phyloP scores from a whole-genome alignment of 2,329 filamentous ascomycete genomes.

The Fusarium sororula region DNA sequence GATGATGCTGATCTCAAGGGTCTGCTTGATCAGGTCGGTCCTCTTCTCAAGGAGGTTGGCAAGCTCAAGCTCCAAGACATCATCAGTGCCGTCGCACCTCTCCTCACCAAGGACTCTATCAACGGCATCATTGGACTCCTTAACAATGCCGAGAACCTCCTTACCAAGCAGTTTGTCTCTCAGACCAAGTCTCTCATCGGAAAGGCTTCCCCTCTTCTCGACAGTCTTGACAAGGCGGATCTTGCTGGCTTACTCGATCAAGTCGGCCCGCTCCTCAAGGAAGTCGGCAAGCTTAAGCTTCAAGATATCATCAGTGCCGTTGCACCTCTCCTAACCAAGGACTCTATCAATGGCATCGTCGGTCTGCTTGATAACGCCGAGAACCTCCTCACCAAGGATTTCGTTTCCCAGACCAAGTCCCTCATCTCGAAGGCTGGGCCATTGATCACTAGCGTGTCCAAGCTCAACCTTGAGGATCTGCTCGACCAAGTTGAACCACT shows the following conservation, averaged over 20 bases:
- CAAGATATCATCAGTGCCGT: conserved; percentile 22
- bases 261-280: conserved; percentile 46
- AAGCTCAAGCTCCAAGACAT: conserved; percentile 46
- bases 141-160: conserved; percentile 44
- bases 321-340: conserved; percentile 22
- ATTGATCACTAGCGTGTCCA: conserved; percentile 45
- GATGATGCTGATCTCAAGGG: conserved; percentile 48
- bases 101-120: conserved; percentile 46
- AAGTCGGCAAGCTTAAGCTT: conserved; percentile 46
- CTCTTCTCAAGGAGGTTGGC: conserved; percentile 46
- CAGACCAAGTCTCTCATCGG: conserved; percentile 41
- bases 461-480: conserved; percentile 46
- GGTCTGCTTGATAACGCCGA: conserved; percentile 48
- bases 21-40: conserved; percentile 45
- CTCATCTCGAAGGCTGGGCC: conserved; percentile 45
- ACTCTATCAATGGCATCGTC: conserved; percentile 46
- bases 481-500: conserved; percentile 48
- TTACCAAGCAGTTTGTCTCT: conserved; percentile 42
- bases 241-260: conserved; percentile 46
- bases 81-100: conserved; percentile 40
- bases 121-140: conserved; percentile 47
- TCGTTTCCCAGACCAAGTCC: conserved; percentile 40
- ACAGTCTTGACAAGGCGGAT: conserved; percentile 46
- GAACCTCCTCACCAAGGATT: conserved; percentile 41
- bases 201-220: conserved; percentile 46